Evolutionary conservation across 2,329 filamentous ascomycete genomes (phyloP).

Genomic region (Tolypocladium amazonense): DNA sequence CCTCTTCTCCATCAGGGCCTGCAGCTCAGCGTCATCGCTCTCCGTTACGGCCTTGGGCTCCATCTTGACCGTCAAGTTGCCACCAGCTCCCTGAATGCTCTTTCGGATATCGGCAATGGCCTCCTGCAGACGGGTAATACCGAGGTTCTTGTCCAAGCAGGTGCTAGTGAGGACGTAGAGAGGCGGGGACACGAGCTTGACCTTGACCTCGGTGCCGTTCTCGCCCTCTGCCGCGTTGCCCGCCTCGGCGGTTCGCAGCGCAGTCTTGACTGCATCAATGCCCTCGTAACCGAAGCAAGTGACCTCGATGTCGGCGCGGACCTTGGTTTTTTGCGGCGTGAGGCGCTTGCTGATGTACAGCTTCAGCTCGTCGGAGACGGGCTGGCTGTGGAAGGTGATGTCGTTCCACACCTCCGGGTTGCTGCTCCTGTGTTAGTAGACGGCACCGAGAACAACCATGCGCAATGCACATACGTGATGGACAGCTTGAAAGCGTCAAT

Average conservation of each 20-base stretch:
- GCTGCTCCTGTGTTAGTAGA: conserved; percentile 29
- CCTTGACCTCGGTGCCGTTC: conserved; percentile 86
- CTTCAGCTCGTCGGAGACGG: conserved; percentile 81
- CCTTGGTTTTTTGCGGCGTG: conserved; percentile 97
- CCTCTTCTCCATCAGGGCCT: conserved; percentile 97
- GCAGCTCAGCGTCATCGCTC: conserved; percentile 92
- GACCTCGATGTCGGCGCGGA: conserved; percentile 94
- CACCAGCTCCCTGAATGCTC: conserved; percentile 69
- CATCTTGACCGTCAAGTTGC: conserved; percentile 88
- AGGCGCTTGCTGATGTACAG: conserved; percentile 95
- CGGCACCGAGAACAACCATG: not conserved
- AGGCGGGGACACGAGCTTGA: conserved; percentile 94
- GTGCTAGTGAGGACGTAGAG: conserved; percentile 94
- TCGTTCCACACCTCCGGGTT: conserved; percentile 96
- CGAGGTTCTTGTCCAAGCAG: conserved; percentile 83
- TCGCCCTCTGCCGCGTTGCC: conserved; percentile 60
- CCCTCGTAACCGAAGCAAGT: conserved; percentile 94
- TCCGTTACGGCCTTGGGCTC: conserved; percentile 98
- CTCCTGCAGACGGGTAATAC: conserved; percentile 75
- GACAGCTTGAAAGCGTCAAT: conserved; percentile 98
- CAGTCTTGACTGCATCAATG: conserved; percentile 94
- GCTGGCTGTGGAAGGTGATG: conserved; percentile 75
- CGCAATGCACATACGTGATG: conserved; percentile 61
- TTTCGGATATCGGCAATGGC: conserved; percentile 79
- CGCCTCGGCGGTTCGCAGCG: conserved; percentile 82